phyloP scores from a whole-genome alignment of 495 filamentous ascomycete species.

The Penicillium subrubescens region DNA sequence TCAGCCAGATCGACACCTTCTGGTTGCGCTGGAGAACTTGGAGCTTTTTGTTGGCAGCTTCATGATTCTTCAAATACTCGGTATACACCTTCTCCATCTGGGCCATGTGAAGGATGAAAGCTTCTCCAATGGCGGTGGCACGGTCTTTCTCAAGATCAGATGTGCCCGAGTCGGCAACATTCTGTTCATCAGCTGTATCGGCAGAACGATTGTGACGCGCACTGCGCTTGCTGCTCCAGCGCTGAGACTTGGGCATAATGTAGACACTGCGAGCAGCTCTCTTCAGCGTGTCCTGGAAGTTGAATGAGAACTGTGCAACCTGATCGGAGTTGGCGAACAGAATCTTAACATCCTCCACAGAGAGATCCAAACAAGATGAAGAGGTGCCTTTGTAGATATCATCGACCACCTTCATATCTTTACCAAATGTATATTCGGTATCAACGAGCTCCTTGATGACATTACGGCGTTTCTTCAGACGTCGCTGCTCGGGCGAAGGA shows the following conservation, averaged over 20 bases:
- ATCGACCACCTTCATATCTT: constrained; percentile 94
- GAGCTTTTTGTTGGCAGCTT: constrained; percentile 78
- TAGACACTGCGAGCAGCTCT: constrained; percentile 75
- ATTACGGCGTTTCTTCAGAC: constrained; percentile 66
- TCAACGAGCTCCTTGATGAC: constrained; percentile 89
- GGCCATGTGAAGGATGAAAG: constrained; percentile 71
- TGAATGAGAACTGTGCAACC: constrained; percentile 78
- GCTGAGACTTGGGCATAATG: constrained; percentile 56
- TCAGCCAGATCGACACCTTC: constrained; percentile 84
- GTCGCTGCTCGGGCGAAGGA: constrained; percentile 58
- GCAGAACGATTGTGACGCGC: constrained; percentile 44
- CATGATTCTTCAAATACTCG: constrained; percentile 83
- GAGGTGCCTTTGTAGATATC: constrained; percentile 98
- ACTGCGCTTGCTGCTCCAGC: constrained; percentile 58
- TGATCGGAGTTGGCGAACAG: constrained; percentile 90
- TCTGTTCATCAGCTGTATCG: constrained; percentile 17
- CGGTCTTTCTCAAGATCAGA: constrained; percentile 73
- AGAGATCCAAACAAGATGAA: constrained; percentile 76
- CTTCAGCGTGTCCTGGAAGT: constrained; percentile 77
- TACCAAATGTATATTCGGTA: constrained; percentile 82
- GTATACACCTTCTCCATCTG: constrained; percentile 84
- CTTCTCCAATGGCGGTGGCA: constrained; percentile 74
- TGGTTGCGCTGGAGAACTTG: constrained; percentile 68
- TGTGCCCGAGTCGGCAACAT: constrained; percentile 38
- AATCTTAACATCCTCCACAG: constrained; percentile 76